Conservation (phyloP, 352 stramenopile species). For the Aphanomyces astaci region DNA sequence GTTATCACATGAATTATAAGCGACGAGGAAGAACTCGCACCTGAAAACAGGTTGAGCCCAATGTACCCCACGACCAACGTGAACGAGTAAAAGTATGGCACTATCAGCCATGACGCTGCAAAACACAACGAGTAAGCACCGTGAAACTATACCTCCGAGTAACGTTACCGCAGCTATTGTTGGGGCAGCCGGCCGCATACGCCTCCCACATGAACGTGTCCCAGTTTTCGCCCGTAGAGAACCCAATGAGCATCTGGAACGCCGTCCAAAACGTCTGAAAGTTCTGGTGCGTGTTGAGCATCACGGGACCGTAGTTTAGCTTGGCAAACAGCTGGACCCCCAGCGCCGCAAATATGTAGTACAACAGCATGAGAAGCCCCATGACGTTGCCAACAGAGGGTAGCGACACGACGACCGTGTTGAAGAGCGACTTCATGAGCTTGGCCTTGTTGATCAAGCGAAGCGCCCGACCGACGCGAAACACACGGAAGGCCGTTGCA, state of each 20-base stretch:
- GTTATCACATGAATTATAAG: neutral
- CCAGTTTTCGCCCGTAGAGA: constrained; percentile 90
- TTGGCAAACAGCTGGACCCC: constrained; percentile 90
- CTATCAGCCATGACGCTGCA: constrained; percentile 44
- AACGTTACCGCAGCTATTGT: constrained; percentile 46
- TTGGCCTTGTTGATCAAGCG: constrained; percentile 79
- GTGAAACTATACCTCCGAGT: constrained; percentile 37
- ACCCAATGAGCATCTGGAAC: constrained; percentile 83
- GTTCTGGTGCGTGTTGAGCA: constrained; percentile 84
- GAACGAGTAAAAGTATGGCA: constrained; percentile 85
- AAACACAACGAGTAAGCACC: constrained; percentile 73
- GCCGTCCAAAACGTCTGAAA: constrained; percentile 87
- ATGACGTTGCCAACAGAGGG: constrained; percentile 87
- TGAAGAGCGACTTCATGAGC: constrained; percentile 79
- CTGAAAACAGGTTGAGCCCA: constrained; percentile 78
- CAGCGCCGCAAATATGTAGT: constrained; percentile 91
- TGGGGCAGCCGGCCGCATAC: constrained; percentile 31
- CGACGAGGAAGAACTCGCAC: neutral
- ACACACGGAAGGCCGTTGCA: constrained; percentile 84
- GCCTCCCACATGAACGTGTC: constrained; percentile 87
- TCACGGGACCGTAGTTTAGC: constrained; percentile 50
- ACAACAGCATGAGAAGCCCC: constrained; percentile 85
- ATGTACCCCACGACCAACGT: constrained; percentile 90
- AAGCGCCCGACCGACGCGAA: constrained; percentile 84
- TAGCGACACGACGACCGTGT: constrained; percentile 84